Evolutionary conservation across 805 yeast genomes (phyloP).

Genomic region (Pichia nakasei): DNA sequence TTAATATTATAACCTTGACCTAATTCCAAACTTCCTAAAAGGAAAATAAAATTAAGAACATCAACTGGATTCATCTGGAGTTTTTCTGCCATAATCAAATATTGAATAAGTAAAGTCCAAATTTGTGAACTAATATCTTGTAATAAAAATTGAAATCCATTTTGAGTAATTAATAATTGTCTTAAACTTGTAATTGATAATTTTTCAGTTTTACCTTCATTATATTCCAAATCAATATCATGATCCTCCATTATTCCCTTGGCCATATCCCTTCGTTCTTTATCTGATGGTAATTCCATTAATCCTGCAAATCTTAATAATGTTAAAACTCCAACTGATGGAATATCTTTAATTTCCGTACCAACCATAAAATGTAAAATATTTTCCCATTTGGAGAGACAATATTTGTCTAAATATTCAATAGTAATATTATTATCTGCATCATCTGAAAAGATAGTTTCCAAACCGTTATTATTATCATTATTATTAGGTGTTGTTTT

Average conservation of each 20-base stretch:
- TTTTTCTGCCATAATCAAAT: conserved; percentile 74
- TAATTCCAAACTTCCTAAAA: conserved; percentile 84
- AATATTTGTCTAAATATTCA: conserved; percentile 68
- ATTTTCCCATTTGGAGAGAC: conserved; percentile 86
- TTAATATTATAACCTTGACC: conserved; percentile 77
- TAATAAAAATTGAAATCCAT: conserved; percentile 87
- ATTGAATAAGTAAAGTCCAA: conserved; percentile 86
- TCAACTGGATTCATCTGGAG: conserved; percentile 93
- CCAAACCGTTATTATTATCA: conserved; percentile 1
- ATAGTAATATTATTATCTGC: conserved; percentile 45
- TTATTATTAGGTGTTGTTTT: no score
- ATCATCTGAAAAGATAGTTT: conserved; percentile 51
- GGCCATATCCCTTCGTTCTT: conserved; percentile 20
- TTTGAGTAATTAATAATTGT: conserved; percentile 66
- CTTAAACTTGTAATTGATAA: conserved; percentile 16
- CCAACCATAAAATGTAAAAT: conserved; percentile 98
- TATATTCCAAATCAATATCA: conserved; percentile 13
- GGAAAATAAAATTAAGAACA: conserved; percentile 85
- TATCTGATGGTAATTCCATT: conserved; percentile 57
- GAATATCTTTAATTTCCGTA: conserved; percentile 55
- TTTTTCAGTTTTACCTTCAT: conserved; percentile 8
- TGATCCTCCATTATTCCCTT: conserved; percentile 10
- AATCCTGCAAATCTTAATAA: conserved; percentile 73
- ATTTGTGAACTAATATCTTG: conserved; percentile 92
- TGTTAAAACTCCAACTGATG: conserved; percentile 75